Evolutionary conservation across 2,329 filamentous ascomycete species (phyloP).

Genomic region (Triangularia verruculosa): DNA sequence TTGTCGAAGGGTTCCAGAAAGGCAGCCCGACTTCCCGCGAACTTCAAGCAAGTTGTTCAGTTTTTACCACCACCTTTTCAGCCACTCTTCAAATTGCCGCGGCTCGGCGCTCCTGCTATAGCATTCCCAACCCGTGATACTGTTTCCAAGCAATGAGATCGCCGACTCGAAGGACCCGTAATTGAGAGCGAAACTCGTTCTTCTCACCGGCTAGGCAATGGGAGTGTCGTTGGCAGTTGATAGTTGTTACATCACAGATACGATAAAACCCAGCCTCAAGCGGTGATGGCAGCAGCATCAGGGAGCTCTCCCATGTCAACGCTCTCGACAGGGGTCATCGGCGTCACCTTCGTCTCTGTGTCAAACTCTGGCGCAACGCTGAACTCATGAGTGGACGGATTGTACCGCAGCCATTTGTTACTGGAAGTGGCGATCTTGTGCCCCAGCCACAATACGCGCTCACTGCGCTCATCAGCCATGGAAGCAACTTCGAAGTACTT

Average conservation of each 20-base stretch:
- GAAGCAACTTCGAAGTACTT: conserved; percentile 60
- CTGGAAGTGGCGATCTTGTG: conserved; percentile 41
- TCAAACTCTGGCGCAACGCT: conserved; percentile 38
- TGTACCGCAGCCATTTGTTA: conserved; percentile 46
- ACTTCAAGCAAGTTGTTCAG: neutral
- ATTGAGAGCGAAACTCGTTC: neutral
- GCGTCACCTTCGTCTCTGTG: conserved; percentile 31
- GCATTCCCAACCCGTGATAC: neutral
- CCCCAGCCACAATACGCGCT: conserved; percentile 59
- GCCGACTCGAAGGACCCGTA: neutral
- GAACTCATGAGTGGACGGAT: conserved; percentile 39
- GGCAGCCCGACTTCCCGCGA: neutral
- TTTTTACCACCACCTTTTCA: neutral
- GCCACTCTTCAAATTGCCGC: neutral
- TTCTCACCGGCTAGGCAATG: neutral
- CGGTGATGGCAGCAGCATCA: conserved; percentile 18
- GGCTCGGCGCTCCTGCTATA: neutral
- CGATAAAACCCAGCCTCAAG: neutral
- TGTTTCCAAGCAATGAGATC: neutral
- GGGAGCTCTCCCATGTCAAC: conserved; percentile 26
- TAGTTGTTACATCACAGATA: neutral
- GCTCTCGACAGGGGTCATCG: conserved; percentile 10
- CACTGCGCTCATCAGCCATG: conserved; percentile 54
- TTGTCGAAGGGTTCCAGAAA: neutral
- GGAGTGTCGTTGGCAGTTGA: neutral